Conservation (phyloP, 495 filamentous ascomycete species). For the Aspergillus conjunctus region DNA sequence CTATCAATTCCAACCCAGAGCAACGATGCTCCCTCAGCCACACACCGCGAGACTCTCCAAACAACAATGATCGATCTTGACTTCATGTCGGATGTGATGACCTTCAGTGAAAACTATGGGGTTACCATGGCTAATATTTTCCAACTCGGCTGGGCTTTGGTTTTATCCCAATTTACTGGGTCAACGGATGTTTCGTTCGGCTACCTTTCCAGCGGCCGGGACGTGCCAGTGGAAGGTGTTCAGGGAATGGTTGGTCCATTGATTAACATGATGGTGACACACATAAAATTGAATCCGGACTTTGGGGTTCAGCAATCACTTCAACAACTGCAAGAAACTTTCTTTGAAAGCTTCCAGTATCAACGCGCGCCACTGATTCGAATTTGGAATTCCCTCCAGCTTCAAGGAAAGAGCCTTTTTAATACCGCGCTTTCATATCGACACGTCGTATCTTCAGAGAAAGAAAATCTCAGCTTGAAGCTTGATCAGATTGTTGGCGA, state of each 20-base stretch:
- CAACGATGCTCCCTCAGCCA: not conserved
- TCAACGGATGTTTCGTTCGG: constrained; percentile 17
- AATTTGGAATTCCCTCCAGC: constrained; percentile 16
- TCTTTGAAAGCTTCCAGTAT: constrained; percentile 20
- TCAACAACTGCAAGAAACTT: constrained; percentile 9
- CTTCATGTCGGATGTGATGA: not conserved
- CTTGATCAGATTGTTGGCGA: constrained; percentile 15
- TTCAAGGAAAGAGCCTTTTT: constrained; percentile 16
- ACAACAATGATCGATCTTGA: constrained; percentile 1
- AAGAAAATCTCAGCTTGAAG: constrained; percentile 4
- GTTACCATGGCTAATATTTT: constrained; percentile 16
- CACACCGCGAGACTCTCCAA: not conserved
- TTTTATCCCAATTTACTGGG: constrained; percentile 11
- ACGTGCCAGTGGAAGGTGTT: constrained; percentile 17
- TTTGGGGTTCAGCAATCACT: constrained; percentile 8
- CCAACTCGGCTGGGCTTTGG: constrained; percentile 19
- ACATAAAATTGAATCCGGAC: constrained; percentile 2
- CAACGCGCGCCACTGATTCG: constrained; percentile 13
- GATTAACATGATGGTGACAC: constrained; percentile 17
- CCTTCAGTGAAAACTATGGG: constrained; percentile 8
- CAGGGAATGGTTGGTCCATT: constrained; percentile 17
- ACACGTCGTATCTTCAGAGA: constrained; percentile 5
- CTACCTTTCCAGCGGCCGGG: constrained; percentile 17
- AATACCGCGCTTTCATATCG: constrained; percentile 21
- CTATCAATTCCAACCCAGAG: not conserved